A percentile compares a stretch with the other conserved stretches of the same genome.
Conservation (phyloP, 495 filamentous ascomycete genomes). For the Neurospora africana region DNA sequence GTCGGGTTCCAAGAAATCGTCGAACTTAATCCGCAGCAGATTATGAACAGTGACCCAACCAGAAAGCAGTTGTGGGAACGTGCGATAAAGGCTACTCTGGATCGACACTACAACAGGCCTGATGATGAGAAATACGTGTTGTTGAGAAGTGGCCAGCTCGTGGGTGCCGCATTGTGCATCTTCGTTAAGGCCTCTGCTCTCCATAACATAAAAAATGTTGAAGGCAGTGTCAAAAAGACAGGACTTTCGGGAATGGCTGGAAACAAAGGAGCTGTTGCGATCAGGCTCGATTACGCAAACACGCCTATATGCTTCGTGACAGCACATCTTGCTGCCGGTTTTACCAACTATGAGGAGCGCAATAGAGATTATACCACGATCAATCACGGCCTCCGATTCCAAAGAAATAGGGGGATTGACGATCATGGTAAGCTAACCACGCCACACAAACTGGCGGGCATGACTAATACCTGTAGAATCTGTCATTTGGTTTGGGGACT, state of each 20-base stretch:
- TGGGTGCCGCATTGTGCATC: conserved; percentile 84
- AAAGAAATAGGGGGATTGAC: conserved; percentile 78
- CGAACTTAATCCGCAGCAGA: conserved; percentile 90
- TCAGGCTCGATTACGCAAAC: conserved; percentile 89
- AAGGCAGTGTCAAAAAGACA: conserved; percentile 94
- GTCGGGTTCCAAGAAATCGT: conserved; percentile 98
- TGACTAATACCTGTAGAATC: conserved; percentile 38
- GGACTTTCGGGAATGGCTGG: conserved; percentile 95
- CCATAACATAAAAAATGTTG: conserved; percentile 83
- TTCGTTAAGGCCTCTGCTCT: conserved; percentile 74
- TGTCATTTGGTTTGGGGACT: conserved; percentile 97
- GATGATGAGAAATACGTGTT: conserved; percentile 74
- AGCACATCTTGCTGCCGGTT: conserved; percentile 91
- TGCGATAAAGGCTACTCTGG: conserved; percentile 68
- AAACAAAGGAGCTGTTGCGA: conserved; percentile 96
- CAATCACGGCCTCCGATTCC: conserved; percentile 75
- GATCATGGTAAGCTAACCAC: conserved; percentile 53
- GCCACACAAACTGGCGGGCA: background rate
- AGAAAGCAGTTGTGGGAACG: conserved; percentile 78
- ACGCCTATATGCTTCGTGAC: conserved; percentile 93
- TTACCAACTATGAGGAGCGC: conserved; percentile 92
- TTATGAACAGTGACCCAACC: conserved; percentile 94
- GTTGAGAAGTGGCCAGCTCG: conserved; percentile 83
- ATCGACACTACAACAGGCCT: conserved; percentile 48
- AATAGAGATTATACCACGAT: conserved; percentile 92